Base-by-base conservation (phyloP, 768 basidiomycete species). In the Trichaptum fuscoviolaceum region DNA sequence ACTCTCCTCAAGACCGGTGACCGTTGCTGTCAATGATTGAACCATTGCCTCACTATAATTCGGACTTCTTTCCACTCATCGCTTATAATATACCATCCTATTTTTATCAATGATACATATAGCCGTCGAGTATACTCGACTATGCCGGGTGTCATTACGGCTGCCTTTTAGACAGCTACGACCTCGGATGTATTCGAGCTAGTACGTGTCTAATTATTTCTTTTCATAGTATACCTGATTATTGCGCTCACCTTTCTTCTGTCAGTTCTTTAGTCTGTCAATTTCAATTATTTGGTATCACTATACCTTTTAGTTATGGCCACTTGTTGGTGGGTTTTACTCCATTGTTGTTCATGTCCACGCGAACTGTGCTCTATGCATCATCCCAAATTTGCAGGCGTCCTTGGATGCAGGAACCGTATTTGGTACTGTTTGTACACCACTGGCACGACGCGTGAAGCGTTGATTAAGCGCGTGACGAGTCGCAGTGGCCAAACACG, bases 141-240 rank as follows among this genome's bases (percentile, higher is more conserved):
- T n/a, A n/a, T n/a, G n/a, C n/a, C n/a, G 3, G 73, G 71, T n/a
- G 59, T 74, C 9, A 59, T 74, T 12, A 71, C 73, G 0, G 67
- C 71, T 25, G 70, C 67, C 2, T 62, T 73, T 5, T 72, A 15
- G 73, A 70, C 52, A 71, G 73, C 59, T 74, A 73, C 63, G 71
- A 74, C 57, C 74, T 71, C 70, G 73, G 72, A 59, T 69, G 70
- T 65, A 70, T 70, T 42, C 62, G 73, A 20, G 61, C n/a, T n/a
- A 30, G 30, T 30, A 30, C 30, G 30, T 30, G 8, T 30, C 30
- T 30, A 30, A 30, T 30, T 30, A 3, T 8, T 8, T 30, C 30
- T 30, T 30, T 8, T 30, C 30, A 30, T 30, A 30, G 30, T 30
- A 30, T 30, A 30, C 30, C 42, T 30, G 8, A 30, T 8, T 30